Percentiles rank a stretch among this genome's conserved stretches.
These are phyloP conservation scores for Teratosphaeriaceae sp. DNA, from an alignment of 2,329 filamentous ascomycete genomes.

Conservation along the genomic window DNA sequence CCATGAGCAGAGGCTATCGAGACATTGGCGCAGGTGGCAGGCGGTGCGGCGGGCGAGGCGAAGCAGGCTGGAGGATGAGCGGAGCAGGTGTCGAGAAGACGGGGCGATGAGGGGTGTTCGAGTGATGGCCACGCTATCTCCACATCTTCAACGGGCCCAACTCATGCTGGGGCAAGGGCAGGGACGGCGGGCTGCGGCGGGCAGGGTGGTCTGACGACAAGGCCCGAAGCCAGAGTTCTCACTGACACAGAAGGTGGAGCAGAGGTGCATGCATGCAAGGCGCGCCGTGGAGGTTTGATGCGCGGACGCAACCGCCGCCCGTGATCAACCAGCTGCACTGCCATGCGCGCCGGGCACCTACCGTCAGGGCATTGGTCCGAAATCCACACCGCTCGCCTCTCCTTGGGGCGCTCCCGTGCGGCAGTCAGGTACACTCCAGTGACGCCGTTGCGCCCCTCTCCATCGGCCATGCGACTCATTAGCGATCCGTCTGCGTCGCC, in stretches of 20 bases:
- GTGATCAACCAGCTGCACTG: not conserved
- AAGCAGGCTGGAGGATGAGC: not conserved
- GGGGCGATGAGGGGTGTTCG: not conserved
- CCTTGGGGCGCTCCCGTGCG: not conserved
- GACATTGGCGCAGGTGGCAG: not conserved
- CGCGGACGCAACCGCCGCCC: too few species aligned
- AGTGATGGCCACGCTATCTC: not conserved
- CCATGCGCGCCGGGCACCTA: too few species aligned
- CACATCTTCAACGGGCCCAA: conserved; percentile 2
- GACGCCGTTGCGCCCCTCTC: not conserved
- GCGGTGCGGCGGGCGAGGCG: not conserved
- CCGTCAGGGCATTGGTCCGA: not conserved
- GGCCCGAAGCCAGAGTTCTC: not conserved
- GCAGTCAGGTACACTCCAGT: conserved; percentile 5
- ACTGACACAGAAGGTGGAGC: not conserved
- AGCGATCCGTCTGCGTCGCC: conserved; percentile 2
- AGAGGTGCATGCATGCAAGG: too few species aligned
- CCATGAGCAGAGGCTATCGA: conserved; percentile 12
- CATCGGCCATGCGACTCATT: conserved; percentile 3
- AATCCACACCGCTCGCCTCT: not conserved
- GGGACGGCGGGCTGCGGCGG: conserved; percentile 4
- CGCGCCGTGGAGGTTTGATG: too few species aligned
- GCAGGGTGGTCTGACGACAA: conserved; percentile 5
- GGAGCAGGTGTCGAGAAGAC: not conserved
- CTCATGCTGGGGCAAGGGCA: not conserved